Base-by-base conservation (phyloP, 352 stramenopile genomes). In the Pythium rishiriense region DNA sequence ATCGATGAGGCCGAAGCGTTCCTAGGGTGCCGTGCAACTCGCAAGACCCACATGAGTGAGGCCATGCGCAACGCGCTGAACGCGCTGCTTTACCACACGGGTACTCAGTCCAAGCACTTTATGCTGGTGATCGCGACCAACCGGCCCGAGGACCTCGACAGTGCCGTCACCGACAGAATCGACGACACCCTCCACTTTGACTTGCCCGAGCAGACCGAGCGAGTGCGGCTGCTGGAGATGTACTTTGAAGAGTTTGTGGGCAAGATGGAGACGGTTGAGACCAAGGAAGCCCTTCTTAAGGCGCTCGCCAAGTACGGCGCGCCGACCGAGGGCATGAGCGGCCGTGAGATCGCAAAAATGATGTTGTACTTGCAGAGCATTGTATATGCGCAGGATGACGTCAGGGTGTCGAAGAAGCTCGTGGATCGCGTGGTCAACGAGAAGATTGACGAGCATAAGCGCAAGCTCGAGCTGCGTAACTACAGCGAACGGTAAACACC, bases 1-100 rank as follows among this genome's bases (percentile, higher is more conserved):
- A 93, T 96, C 50, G 88, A 96, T 53, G 88, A 96, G 51, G 87
- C 87, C 11, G 87, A 96, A 66, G 87, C 87, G 14, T 94, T 92
- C 43, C 59, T 96, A 3, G 78, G 83, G 1, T 92, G 83, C 29
- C 79, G 88, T 41, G 81, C 83, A 14, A 90, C 77, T 15, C 71
- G 81, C 41, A 90, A 94, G 62, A 92, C 82, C 9, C 81, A 93
- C 64, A 93, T 93, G 81, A 91, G 82, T 63, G 85, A 93, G 61
- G 73, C 81, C 9, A 90, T 93, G 80, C 75, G 86, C 15, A 93
- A 91, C 50, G 85, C 85, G 1, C 51, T 97, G 5, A 96, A 95
- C 50, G 83, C 89, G 4, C 58, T 97, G 51, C 69, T 97, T 21
- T 94, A 85, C 58, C 85, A 93, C 63, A 96, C 87, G 4, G 82